A percentile compares a stretch with the other conserved stretches of the same genome.
Conservation (phyloP, 2,329 filamentous ascomycete genomes). For the Niveomyces coronatus region DNA sequence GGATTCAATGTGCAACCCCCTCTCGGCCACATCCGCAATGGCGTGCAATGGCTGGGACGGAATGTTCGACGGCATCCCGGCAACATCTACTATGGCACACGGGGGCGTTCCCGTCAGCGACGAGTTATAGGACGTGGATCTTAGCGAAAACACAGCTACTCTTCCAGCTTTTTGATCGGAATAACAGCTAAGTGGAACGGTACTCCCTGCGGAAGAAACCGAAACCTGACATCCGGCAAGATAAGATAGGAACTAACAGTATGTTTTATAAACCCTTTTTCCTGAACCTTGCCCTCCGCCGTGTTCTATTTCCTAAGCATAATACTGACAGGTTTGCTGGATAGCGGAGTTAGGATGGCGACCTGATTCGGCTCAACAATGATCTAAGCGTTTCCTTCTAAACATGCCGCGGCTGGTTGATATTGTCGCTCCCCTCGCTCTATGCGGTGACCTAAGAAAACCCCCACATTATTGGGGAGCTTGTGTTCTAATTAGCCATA, state of each 20-base stretch:
- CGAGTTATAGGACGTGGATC: too few species aligned
- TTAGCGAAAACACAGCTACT: too few species aligned
- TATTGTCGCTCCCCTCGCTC: neutral
- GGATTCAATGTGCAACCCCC: too few species aligned
- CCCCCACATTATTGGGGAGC: neutral
- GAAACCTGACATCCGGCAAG: neutral
- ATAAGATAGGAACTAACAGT: neutral
- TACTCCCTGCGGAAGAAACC: neutral
- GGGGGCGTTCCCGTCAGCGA: too few species aligned
- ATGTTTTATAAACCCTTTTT: neutral
- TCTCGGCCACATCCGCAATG: too few species aligned
- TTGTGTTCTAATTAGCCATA: neutral
- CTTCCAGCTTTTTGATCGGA: neutral
- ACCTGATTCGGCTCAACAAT: neutral
- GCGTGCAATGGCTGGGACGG: too few species aligned
- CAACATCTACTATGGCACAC: too few species aligned
- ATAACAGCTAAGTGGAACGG: neutral
- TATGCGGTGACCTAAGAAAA: neutral
- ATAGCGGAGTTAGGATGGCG: neutral
- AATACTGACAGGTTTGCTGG: neutral
- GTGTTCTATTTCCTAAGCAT: too few species aligned
- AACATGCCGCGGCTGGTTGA: neutral
- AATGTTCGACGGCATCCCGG: too few species aligned
- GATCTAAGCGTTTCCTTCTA: conserved; percentile 1
- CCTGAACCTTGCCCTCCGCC: too few species aligned